These are phyloP conservation scores for Boletus barrowsii DNA, from an alignment of 768 basidiomycete genomes.

Conservation along the genomic window DNA sequence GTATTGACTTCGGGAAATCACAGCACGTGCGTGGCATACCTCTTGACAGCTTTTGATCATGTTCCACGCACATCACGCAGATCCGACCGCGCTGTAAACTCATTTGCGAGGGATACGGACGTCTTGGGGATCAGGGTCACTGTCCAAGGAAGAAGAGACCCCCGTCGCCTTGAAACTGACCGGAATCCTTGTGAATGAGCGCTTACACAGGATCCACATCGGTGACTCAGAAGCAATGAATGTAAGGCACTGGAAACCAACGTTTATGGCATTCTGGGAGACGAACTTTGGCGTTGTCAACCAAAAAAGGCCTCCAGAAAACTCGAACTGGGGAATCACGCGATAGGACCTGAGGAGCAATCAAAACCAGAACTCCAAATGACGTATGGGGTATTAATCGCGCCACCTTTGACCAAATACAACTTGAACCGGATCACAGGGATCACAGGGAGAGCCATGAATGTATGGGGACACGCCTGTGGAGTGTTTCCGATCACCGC, in stretches of 20 bases:
- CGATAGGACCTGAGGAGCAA: too few species aligned
- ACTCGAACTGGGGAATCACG: not conserved
- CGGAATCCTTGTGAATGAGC: not conserved
- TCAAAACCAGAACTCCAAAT: too few species aligned
- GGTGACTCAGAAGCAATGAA: not conserved
- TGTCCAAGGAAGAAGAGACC: not conserved
- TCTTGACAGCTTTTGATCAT: too few species aligned
- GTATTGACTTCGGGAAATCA: too few species aligned
- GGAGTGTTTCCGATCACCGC: too few species aligned
- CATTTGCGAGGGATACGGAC: not conserved
- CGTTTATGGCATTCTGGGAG: not conserved
- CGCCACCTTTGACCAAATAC: too few species aligned
- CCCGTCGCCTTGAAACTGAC: not conserved
- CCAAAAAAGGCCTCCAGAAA: not conserved
- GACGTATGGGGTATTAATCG: too few species aligned
- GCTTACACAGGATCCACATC: not conserved
- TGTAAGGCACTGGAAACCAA: not conserved
- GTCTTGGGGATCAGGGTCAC: not conserved
- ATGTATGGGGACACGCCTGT: too few species aligned
- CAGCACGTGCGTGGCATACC: too few species aligned
- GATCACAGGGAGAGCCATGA: too few species aligned
- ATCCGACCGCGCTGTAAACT: not conserved
- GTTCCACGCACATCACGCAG: not conserved
- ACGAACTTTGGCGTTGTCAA: not conserved
- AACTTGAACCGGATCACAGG: too few species aligned